Conservation (phyloP, 1,284 basidiomycete genomes). For the Irpex sp. region DNA sequence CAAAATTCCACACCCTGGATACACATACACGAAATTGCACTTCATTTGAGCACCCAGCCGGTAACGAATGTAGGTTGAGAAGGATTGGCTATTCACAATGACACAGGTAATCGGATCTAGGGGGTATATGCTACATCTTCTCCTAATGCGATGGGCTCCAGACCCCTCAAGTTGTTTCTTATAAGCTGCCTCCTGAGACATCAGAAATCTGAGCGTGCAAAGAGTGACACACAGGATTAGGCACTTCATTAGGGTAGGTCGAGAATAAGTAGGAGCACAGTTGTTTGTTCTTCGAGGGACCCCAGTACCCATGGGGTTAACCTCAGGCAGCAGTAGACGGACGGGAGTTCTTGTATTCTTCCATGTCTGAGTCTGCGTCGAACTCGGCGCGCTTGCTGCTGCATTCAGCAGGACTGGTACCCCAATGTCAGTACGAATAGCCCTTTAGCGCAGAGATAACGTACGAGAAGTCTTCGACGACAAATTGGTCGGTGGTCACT, state of each 20-base stretch:
- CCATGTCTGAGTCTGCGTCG: not conserved
- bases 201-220: not conserved
- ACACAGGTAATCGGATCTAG: not conserved
- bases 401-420: not conserved
- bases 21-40: not conserved
- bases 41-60: not conserved
- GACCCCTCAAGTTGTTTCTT: not conserved
- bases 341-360: not conserved
- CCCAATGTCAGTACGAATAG: not conserved
- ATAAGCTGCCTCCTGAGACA: not conserved
- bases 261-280: not conserved
- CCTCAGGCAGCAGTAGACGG: not conserved
- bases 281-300: not conserved
- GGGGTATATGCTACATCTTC: not conserved
- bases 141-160: not conserved
- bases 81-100: not conserved
- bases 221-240: not conserved
- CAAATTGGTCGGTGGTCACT: conserved; percentile 59
- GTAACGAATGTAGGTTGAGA: not conserved
- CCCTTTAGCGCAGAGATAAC: conserved; percentile 4
- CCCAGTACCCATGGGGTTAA: too few species aligned
- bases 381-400: not conserved
- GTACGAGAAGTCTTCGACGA: conserved; percentile 35
- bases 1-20: not conserved
- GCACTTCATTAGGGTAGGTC: not conserved